Conservation (phyloP, 257 asterid genomes). For the Nicotiana attenuata region DNA sequence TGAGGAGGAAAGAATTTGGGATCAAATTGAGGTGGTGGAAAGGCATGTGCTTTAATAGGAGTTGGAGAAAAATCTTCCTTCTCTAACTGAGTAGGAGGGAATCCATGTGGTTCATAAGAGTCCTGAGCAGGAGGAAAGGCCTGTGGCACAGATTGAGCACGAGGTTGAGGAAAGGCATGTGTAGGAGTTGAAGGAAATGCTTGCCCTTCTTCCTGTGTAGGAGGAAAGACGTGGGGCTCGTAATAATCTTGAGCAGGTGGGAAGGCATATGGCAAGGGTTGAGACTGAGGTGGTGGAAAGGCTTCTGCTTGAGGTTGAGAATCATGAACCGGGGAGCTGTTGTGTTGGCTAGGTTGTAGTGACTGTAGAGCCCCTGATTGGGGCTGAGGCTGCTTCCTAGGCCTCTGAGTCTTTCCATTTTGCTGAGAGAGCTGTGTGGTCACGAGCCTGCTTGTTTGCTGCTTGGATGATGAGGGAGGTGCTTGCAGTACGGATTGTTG, state of each 20-base stretch:
- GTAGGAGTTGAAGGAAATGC: conserved; percentile 2
- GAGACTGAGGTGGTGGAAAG: conserved; percentile 16
- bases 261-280: conserved; percentile 12
- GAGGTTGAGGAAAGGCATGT: conserved; percentile 9
- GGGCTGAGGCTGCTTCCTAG: background rate
- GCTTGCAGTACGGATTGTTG: background rate
- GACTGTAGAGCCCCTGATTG: background rate
- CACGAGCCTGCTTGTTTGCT: background rate
- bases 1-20: conserved; percentile 1
- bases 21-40: conserved; percentile 7
- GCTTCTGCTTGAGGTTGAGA: conserved; percentile 7
- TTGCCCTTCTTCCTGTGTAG: conserved; percentile 1
- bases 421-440: background rate
- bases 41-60: background rate
- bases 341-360: conserved; percentile 10
- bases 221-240: background rate
- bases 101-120: background rate
- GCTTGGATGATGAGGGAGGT: background rate
- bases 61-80: conserved; percentile 11
- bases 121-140: conserved; percentile 13
- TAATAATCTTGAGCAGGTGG: conserved; percentile 3
- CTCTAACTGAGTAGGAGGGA: background rate
- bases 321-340: background rate
- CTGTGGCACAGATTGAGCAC: conserved; percentile 1
- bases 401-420: background rate